Evolutionary conservation across 2,329 filamentous ascomycete species (phyloP), one percentile per base, ranked within the genome.

Genomic region (Ploettnerulaceae sp.): DNA sequence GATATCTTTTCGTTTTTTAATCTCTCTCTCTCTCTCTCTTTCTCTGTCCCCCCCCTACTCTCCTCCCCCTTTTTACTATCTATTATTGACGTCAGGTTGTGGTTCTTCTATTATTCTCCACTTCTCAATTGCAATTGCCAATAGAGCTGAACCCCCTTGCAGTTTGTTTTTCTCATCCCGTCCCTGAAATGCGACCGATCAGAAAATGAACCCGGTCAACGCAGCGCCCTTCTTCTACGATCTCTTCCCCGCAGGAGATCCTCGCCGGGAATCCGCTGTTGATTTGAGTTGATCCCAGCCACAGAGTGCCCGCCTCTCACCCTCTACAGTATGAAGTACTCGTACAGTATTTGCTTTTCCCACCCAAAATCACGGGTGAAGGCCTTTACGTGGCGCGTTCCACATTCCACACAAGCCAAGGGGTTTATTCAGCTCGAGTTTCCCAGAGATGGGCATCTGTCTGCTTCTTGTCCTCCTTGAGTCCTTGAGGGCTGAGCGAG

Each of bases 261-360:
- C 11, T 36, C 31, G 11, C 12, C 24, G 28, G 14, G 15, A 18
- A 14, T 5, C 18, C 14, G 11, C 11, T 8, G 18, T 32, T 28
- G 24, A 25, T 26, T 36, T 6, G 25, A 34, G 17, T 29, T 46
- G n/a, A n/a, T 26, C 9, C 26, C 28, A 33, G 44, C 35, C 44
- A 34, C 44, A 35, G 9, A 28, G 12, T 31, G 24, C n/a, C n/a
- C 35, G 44, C 44, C 35, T 40, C 28, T n/a, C n/a, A n/a, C n/a
- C n/a, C n/a, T n/a, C n/a, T n/a, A n/a, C n/a, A n/a, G n/a, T n/a
- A n/a, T n/a, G n/a, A n/a, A n/a, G n/a, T n/a, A n/a, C n/a, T n/a
- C n/a, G n/a, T n/a, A n/a, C n/a, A n/a, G n/a, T 25, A 9, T 31
- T 39, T 33, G 17, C 28, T 36, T 36, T 29, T 45, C 22, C 34